Base-by-base conservation (phyloP, 176 grass and related monocot genomes). In the Guadua angustifolia region DNA sequence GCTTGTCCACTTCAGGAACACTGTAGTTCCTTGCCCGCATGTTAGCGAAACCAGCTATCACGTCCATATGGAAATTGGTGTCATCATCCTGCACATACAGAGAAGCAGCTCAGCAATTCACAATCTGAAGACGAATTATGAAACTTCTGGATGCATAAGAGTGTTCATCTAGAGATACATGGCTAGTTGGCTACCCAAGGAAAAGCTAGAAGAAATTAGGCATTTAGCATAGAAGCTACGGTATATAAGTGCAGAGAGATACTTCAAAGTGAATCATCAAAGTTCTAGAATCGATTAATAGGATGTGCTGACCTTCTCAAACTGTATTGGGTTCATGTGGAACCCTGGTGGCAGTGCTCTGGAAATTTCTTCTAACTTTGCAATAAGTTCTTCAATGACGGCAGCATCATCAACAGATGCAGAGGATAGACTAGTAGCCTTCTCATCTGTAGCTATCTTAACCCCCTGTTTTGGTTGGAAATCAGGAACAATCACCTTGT, bases 41-140 rank as follows among this genome's bases (percentile, higher is more conserved):
- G 71, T 97, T 97, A 15, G 94, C 94, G 81, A 97, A 89, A 9
- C 92, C 92, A 71, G 94, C 92, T 58, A 97, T 97, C 50, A 97
- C 83, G 62, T 97, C 94, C 92, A 97, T 94, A 50, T 97, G 94
- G 73, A 90, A 97, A 81, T 97, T 97, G 71, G 92, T 94, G 69
- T 97, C 94, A 80, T 97, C 92, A 89, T 97, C 92, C 94, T 97
- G 85, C 50, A 90, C 46, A 71, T 66, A 67, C 45, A 68, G 4
- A 24, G 46, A 36, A 67, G 24, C 49, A 12, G 19, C 10, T 74
- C 43, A 66, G 55, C 12, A 22, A 59, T 45, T 79, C 26, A 75
- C 22, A 35, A 55, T 62, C 45, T 72, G 43, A 52, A 52, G 24
- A 25, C 1, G 1, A 22, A 25, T 97, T 58, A 21, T 51, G 52